phyloP scores from a whole-genome alignment of 2,329 filamentous ascomycete genomes.

The Monosporascus sp. region DNA sequence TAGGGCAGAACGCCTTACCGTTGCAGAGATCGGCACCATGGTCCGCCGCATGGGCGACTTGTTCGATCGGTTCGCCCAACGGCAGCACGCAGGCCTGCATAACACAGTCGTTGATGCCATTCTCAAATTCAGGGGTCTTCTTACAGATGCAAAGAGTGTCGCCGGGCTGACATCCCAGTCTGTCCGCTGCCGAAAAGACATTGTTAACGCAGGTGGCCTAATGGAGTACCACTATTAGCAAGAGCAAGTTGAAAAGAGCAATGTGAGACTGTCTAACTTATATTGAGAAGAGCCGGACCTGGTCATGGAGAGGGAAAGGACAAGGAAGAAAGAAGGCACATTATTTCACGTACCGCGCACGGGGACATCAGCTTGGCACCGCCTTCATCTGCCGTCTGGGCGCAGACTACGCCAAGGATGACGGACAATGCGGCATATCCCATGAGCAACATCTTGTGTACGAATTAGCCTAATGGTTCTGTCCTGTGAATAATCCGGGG shows the following conservation, averaged over 20 bases:
- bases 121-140: slow-evolving; percentile 21
- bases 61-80: slow-evolving; percentile 17
- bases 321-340: no score
- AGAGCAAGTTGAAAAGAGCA: background rate
- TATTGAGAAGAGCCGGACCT: slow-evolving; percentile 1
- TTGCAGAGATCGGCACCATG: slow-evolving; percentile 24
- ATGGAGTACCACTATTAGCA: slow-evolving; percentile 7
- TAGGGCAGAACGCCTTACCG: slow-evolving; percentile 15
- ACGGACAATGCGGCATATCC: no score
- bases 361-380: background rate
- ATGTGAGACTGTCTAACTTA: background rate
- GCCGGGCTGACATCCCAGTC: slow-evolving; percentile 20
- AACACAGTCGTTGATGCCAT: slow-evolving; percentile 37
- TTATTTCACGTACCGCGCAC: background rate
- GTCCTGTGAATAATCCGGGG: no score
- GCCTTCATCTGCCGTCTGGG: background rate
- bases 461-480: no score
- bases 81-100: slow-evolving; percentile 20
- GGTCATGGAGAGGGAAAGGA: background rate
- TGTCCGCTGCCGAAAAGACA: slow-evolving; percentile 14
- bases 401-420: background rate
- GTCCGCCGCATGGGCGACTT: slow-evolving; percentile 22
- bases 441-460: no score
- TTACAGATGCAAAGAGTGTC: slow-evolving; percentile 36
- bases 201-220: slow-evolving; percentile 24